Evolutionary conservation across 2,329 filamentous ascomycete genomes (phyloP).

Genomic region (Shiraia sp.): DNA sequence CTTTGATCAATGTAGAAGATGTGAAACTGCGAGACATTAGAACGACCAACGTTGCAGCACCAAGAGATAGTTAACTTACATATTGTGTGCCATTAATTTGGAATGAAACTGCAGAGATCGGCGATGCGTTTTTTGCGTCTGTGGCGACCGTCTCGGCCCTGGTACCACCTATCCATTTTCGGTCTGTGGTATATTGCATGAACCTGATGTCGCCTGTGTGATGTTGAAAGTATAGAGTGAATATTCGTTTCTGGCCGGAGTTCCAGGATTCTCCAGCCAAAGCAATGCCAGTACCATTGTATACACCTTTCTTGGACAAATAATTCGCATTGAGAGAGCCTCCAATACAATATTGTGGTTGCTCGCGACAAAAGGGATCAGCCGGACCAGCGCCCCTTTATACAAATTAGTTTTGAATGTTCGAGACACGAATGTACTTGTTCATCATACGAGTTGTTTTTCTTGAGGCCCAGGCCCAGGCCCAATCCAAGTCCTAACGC

Average conservation of each 20-base stretch:
- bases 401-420: slow-evolving; percentile 1
- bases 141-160: slow-evolving; percentile 45
- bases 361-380: slow-evolving; percentile 28
- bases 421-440: not conserved
- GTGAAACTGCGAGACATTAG: slow-evolving; percentile 34
- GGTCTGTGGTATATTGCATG: slow-evolving; percentile 42
- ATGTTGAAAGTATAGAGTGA: slow-evolving; percentile 53
- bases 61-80: slow-evolving; percentile 26
- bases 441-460: slow-evolving; percentile 20
- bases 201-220: slow-evolving; percentile 48
- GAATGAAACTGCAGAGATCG: slow-evolving; percentile 51
- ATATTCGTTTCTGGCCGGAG: slow-evolving; percentile 40
- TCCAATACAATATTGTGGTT: slow-evolving; percentile 43
- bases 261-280: slow-evolving; percentile 50
- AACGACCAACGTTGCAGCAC: not conserved
- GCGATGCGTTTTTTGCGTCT: slow-evolving; percentile 50
- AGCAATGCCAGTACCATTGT: slow-evolving; percentile 54
- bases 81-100: slow-evolving; percentile 42
- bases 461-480: slow-evolving; percentile 35
- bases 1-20: slow-evolving; percentile 49
- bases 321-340: slow-evolving; percentile 46
- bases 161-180: slow-evolving; percentile 46
- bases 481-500: slow-evolving; percentile 45
- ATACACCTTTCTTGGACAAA: slow-evolving; percentile 47
- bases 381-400: slow-evolving; percentile 5